Evolutionary conservation across 352 stramenopile genomes (phyloP).

Genomic region (Globisporangium spinosum): DNA sequence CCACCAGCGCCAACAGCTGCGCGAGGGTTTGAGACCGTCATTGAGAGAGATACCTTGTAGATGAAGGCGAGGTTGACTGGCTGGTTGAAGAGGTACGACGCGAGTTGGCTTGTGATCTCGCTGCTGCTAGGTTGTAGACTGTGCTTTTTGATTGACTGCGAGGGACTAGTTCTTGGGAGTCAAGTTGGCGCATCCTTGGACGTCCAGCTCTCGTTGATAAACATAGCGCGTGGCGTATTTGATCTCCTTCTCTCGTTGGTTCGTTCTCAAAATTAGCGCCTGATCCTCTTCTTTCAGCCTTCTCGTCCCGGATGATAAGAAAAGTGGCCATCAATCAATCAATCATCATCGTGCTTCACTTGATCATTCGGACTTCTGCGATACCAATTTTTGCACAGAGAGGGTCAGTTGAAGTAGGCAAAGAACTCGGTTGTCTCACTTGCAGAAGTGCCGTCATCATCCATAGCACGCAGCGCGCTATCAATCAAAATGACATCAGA

Average conservation of each 20-base stretch:
- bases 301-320: background rate
- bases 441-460: background rate
- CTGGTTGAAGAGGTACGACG: background rate
- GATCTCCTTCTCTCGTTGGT: background rate
- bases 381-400: background rate
- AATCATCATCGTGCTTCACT: background rate
- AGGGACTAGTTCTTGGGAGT: background rate
- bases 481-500: background rate
- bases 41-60: background rate
- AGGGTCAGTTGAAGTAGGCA: background rate
- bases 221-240: background rate
- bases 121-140: background rate
- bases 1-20: background rate
- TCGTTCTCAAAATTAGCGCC: background rate
- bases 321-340: background rate
- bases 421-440: background rate
- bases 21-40: slow-evolving; percentile 1
- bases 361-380: background rate
- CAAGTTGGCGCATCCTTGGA: background rate
- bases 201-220: background rate
- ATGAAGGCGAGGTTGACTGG: background rate
- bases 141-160: background rate
- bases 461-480: background rate
- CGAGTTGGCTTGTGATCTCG: background rate
- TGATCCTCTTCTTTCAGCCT: background rate